Conservation (phyloP, 352 stramenopile species). For the Pythium vanterpoolii region DNA sequence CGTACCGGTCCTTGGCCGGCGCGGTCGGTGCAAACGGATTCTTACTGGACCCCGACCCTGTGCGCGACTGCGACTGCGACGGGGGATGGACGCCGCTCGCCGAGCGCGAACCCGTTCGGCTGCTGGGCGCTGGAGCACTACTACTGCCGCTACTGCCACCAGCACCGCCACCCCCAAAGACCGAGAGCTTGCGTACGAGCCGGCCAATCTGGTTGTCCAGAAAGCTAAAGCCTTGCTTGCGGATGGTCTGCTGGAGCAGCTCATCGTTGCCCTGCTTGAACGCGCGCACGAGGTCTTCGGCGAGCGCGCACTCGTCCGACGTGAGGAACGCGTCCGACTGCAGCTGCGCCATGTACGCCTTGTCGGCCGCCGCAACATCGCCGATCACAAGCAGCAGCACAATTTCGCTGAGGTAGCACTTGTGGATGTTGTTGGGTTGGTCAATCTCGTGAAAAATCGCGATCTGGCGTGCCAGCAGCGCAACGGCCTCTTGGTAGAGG, state of each 20-base stretch:
- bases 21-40: slow-evolving; percentile 37
- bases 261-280: slow-evolving; percentile 81
- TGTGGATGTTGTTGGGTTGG: slow-evolving; percentile 66
- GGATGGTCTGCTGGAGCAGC: slow-evolving; percentile 62
- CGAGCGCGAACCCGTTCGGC: slow-evolving; percentile 27
- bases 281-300: slow-evolving; percentile 70
- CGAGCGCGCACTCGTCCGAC: slow-evolving; percentile 72
- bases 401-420: slow-evolving; percentile 67
- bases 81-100: slow-evolving; percentile 9
- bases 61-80: slow-evolving; percentile 23
- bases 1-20: slow-evolving; percentile 17
- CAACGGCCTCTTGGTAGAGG: slow-evolving; percentile 41
- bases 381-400: slow-evolving; percentile 52
- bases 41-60: slow-evolving; percentile 11
- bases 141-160: neutral
- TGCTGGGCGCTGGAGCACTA: slow-evolving; percentile 17
- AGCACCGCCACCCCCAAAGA: slow-evolving; percentile 37
- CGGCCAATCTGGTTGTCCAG: slow-evolving; percentile 77
- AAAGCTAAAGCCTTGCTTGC: slow-evolving; percentile 72
- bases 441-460: slow-evolving; percentile 61
- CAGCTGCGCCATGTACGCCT: slow-evolving; percentile 70
- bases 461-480: slow-evolving; percentile 50
- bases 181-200: slow-evolving; percentile 60
- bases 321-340: slow-evolving; percentile 73
- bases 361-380: slow-evolving; percentile 72